Percentiles rank a stretch among this genome's conserved stretches.
These are phyloP conservation scores for Fusarium graminum DNA, from an alignment of 2,329 filamentous ascomycete genomes.

Conservation along the genomic window DNA sequence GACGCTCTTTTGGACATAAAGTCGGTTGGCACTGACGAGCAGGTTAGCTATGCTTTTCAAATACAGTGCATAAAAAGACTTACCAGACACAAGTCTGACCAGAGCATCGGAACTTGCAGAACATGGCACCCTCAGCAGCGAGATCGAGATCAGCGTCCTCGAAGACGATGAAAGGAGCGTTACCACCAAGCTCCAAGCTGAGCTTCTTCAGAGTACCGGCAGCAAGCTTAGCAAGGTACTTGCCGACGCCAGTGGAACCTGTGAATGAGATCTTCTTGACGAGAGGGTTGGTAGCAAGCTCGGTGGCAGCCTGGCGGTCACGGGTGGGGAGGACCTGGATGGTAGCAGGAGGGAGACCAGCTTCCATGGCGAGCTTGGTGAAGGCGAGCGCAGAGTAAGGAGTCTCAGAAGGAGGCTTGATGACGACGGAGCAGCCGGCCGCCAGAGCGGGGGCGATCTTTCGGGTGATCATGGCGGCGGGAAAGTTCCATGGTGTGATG, in stretches of 20 bases:
- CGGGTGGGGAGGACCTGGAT: conserved; percentile 51
- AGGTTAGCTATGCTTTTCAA: neutral
- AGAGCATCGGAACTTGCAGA: conserved; percentile 55
- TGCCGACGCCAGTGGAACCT: conserved; percentile 72
- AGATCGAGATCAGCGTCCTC: conserved; percentile 74
- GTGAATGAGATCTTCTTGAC: conserved; percentile 75
- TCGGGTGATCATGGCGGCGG: conserved; percentile 51
- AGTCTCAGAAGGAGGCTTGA: conserved; percentile 79
- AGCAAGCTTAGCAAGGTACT: conserved; percentile 70
- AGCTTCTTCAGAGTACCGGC: conserved; percentile 75
- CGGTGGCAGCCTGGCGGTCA: conserved; percentile 49
- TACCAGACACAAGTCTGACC: conserved; percentile 74
- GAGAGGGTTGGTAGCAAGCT: conserved; percentile 48
- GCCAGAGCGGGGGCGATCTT: conserved; percentile 70
- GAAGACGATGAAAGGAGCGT: conserved; percentile 74
- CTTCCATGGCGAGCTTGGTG: conserved; percentile 75
- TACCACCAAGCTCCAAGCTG: conserved; percentile 77
- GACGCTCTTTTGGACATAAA: conserved; percentile 53
- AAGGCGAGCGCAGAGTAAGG: conserved; percentile 79
- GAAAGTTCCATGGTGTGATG: conserved; percentile 59
- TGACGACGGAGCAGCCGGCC: conserved; percentile 82
- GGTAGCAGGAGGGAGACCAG: conserved; percentile 72
- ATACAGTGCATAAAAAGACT: neutral
- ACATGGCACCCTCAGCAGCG: conserved; percentile 68
- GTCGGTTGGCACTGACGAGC: conserved; percentile 52